A percentile compares a stretch with the other conserved stretches of the same genome.
Evolutionary conservation across 2,329 filamentous ascomycete genomes (phyloP).

Genomic region (Nemania diffusa): DNA sequence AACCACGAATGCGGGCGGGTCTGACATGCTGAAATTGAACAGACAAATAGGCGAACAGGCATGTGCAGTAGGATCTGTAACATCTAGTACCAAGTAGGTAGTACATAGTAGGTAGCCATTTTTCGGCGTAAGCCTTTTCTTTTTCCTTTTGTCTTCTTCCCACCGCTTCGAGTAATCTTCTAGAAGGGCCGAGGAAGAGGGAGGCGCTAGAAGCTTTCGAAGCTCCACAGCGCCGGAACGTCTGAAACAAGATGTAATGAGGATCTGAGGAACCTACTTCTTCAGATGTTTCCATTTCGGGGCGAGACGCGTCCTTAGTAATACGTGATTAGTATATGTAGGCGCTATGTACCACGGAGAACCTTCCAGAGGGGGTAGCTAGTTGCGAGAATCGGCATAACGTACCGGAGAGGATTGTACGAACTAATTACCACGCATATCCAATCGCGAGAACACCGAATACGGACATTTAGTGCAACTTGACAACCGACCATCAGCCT

Average conservation of each 20-base stretch:
- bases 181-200: conserved; percentile 21
- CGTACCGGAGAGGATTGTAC: background rate
- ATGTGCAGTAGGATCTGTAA: background rate
- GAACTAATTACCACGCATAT: background rate
- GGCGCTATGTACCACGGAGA: background rate
- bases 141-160: background rate
- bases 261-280: conserved; percentile 28
- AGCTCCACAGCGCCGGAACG: conserved; percentile 17
- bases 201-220: conserved; percentile 24
- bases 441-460: too few relatives aligned
- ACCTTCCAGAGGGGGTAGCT: background rate
- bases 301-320: conserved; percentile 20
- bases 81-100: too few relatives aligned
- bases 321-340: background rate
- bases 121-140: too few relatives aligned
- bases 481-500: conserved; percentile 9
- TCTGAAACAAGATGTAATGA: conserved; percentile 32
- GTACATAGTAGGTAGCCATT: too few relatives aligned
- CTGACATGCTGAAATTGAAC: background rate
- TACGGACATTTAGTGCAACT: too few relatives aligned
- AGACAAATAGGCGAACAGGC: background rate
- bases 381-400: background rate
- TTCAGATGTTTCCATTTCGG: conserved; percentile 20
- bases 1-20: background rate
- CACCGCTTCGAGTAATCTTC: conserved; percentile 29